A percentile compares a stretch with the other conserved stretches of the same genome.
phyloP scores from a whole-genome alignment of 2,329 filamentous ascomycete species.

The Alternaria arbusti region DNA sequence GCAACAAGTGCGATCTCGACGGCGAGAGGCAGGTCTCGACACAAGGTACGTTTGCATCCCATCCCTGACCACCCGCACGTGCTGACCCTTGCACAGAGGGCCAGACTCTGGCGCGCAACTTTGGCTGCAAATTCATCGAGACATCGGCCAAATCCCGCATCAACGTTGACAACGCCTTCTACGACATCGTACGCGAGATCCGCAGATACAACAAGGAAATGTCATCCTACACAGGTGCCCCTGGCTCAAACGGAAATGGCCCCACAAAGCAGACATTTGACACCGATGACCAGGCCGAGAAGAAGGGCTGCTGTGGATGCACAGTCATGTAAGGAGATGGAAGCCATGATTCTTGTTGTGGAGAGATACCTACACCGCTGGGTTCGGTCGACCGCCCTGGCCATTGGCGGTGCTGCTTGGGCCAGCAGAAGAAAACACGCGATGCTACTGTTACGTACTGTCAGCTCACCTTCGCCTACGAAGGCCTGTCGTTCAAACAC shows the following conservation, averaged over 20 bases:
- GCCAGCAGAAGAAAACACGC: slow-evolving; percentile 31
- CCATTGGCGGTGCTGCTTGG: slow-evolving; percentile 27
- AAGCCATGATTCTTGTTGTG: slow-evolving; percentile 13
- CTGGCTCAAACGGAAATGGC: slow-evolving; percentile 57
- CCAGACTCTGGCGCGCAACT: slow-evolving; percentile 81
- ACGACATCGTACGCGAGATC: slow-evolving; percentile 97
- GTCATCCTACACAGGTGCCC: slow-evolving; percentile 80
- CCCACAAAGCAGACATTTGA: slow-evolving; percentile 72
- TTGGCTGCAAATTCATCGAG: slow-evolving; percentile 98
- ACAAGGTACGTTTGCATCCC: slow-evolving; percentile 71
- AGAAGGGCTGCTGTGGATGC: slow-evolving; percentile 82
- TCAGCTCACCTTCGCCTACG: slow-evolving; percentile 28
- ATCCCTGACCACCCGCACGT: slow-evolving; percentile 2
- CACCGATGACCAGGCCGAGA: slow-evolving; percentile 71
- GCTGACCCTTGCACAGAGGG: slow-evolving; percentile 70
- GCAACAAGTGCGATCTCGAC: slow-evolving; percentile 99
- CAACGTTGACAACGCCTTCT: slow-evolving; percentile 98
- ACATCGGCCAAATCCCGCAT: slow-evolving; percentile 97
- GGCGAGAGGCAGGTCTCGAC: slow-evolving; percentile 87
- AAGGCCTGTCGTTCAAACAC: slow-evolving; percentile 14
- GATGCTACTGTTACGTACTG: slow-evolving; percentile 47
- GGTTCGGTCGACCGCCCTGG: slow-evolving; percentile 32
- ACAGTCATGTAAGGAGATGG: slow-evolving; percentile 73
- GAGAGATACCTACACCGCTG: slow-evolving; percentile 27
- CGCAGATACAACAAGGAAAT: slow-evolving; percentile 98